Conservation (phyloP, 75 land plant genomes). For the Sequoiadendron giganteum region DNA sequence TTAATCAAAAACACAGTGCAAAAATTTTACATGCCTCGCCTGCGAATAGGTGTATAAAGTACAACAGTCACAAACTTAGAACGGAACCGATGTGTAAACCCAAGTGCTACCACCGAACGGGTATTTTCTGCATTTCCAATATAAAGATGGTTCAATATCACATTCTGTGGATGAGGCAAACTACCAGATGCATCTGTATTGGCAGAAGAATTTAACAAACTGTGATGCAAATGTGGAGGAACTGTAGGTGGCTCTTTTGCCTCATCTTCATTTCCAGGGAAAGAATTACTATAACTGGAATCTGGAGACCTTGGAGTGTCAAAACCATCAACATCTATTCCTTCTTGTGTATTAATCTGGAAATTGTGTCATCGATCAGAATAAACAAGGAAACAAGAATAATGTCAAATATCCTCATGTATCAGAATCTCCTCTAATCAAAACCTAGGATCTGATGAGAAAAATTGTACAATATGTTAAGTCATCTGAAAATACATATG, state of each 20-base stretch:
- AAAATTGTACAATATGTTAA: not conserved
- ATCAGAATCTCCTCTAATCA: not conserved
- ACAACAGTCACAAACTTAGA: slow-evolving; percentile 92
- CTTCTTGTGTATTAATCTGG: slow-evolving; percentile 54
- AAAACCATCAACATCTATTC: slow-evolving; percentile 72
- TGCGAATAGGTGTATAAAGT: slow-evolving; percentile 81
- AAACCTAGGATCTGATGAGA: not conserved
- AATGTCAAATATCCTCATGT: too few species aligned
- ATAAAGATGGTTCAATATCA: slow-evolving; percentile 83
- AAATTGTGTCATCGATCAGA: not conserved
- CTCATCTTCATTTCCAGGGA: slow-evolving; percentile 76
- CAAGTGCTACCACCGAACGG: slow-evolving; percentile 78
- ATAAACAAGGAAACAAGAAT: not conserved
- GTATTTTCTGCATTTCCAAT: slow-evolving; percentile 70
- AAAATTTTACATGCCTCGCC: slow-evolving; percentile 34
- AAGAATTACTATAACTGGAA: slow-evolving; percentile 64
- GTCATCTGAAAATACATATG: not conserved
- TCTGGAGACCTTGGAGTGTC: slow-evolving; percentile 89
- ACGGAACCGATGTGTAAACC: slow-evolving; percentile 82
- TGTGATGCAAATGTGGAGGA: slow-evolving; percentile 83
- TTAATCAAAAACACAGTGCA: slow-evolving; percentile 4
- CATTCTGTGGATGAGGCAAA: slow-evolving; percentile 78
- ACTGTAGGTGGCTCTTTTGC: slow-evolving; percentile 80
- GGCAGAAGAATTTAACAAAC: slow-evolving; percentile 56
- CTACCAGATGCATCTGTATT: slow-evolving; percentile 43